Percentiles rank a stretch among this genome's conserved stretches.
These are phyloP conservation scores for Xylariales sp. DNA, from an alignment of 2,329 filamentous ascomycete genomes.

Conservation along the genomic window DNA sequence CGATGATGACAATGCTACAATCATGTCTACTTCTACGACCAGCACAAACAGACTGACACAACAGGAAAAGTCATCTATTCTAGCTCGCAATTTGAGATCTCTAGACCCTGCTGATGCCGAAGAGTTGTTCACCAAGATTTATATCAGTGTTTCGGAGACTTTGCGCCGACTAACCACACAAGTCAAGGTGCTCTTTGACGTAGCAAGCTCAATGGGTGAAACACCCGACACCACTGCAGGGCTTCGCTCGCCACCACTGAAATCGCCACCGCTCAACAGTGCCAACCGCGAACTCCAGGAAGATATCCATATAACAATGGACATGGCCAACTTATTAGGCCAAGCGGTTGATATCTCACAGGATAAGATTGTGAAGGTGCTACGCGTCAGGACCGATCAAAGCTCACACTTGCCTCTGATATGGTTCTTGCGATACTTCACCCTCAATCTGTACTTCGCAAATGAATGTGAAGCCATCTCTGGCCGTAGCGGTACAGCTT, in stretches of 20 bases:
- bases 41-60: constrained; percentile 65
- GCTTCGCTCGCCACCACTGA: constrained; percentile 38
- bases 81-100: constrained; percentile 82
- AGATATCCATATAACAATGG: constrained; percentile 71
- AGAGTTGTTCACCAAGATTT: constrained; percentile 74
- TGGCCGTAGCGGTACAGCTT: constrained; percentile 67
- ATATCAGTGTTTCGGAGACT: constrained; percentile 83
- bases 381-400: constrained; percentile 74
- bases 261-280: constrained; percentile 48
- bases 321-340: constrained; percentile 72
- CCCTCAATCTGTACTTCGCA: constrained; percentile 75
- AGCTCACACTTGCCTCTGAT: constrained; percentile 62
- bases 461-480: constrained; percentile 85
- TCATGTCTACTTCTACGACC: constrained; percentile 78
- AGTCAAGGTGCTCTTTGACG: constrained; percentile 90
- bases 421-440: constrained; percentile 77
- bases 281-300: constrained; percentile 55
- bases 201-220: constrained; percentile 70
- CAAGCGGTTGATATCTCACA: constrained; percentile 79
- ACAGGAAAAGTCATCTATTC: constrained; percentile 83
- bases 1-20: constrained; percentile 89
- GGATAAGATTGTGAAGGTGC: constrained; percentile 69
- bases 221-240: constrained; percentile 27
- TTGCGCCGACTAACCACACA: constrained; percentile 82
- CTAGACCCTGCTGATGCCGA: constrained; percentile 83